These are phyloP conservation scores for Strobilomyces confusus DNA, from an alignment of 768 basidiomycete species.

Conservation along the genomic window DNA sequence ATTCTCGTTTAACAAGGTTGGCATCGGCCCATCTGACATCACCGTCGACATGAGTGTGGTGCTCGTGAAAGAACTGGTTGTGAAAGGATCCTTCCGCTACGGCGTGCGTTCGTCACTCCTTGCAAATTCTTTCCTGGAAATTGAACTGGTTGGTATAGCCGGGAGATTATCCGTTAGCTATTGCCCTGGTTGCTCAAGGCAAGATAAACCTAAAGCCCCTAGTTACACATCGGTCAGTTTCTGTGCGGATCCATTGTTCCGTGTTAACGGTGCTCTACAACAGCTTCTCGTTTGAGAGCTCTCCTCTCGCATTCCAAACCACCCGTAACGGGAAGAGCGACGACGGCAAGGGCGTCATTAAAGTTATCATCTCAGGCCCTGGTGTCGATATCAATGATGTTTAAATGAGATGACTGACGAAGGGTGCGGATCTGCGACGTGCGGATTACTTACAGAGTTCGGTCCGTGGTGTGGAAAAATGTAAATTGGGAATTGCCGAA, in stretches of 20 bases:
- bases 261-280: not conserved
- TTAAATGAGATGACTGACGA: too few relatives aligned
- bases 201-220: constrained; percentile 84
- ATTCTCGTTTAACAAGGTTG: constrained; percentile 49
- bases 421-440: too few relatives aligned
- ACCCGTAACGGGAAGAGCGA: constrained; percentile 76
- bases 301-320: constrained; percentile 75
- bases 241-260: not conserved
- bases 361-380: constrained; percentile 84
- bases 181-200: constrained; percentile 77
- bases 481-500: too few relatives aligned
- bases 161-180: constrained; percentile 81
- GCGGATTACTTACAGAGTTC: too few relatives aligned
- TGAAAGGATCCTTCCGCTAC: constrained; percentile 93
- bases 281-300: constrained; percentile 75
- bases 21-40: constrained; percentile 79
- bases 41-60: constrained; percentile 67
- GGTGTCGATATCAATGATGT: constrained; percentile 46
- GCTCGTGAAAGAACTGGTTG: constrained; percentile 71
- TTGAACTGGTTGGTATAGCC: constrained; percentile 41
- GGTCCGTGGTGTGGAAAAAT: too few relatives aligned
- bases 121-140: not conserved
- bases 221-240: constrained; percentile 75
- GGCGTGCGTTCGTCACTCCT: constrained; percentile 43
- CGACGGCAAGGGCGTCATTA: constrained; percentile 87